Evolutionary conservation across 345 rosid species (phyloP), one percentile per base, ranked within the genome.

Genomic region (Alliaria petiolata): DNA sequence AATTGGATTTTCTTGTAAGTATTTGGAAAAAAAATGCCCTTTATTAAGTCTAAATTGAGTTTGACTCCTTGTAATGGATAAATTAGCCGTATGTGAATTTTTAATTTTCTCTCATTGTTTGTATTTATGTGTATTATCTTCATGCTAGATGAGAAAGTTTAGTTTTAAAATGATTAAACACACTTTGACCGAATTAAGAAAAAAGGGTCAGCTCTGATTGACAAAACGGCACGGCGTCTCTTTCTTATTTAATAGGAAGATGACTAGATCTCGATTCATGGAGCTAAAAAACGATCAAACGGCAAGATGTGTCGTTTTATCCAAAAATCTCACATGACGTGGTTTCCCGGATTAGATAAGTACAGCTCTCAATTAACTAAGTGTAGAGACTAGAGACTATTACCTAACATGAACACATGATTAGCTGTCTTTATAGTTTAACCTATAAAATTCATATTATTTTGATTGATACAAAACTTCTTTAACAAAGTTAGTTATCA

Each of bases 161-260:
- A 20, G 33, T 15, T 25, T 4, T 1, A 13, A 50, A 60, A 19
- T 40, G 2, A 22, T 22, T 22, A 22, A 22, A 22, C 25, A 22
- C 25, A 22, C 25, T 22, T 3, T 22, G 25, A 22, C 33, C 33
- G 14, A 35, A 28, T 22, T 5, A 16, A 16, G 12, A 38, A 7
- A n/a, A 9, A 25, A 52, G 28, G 3, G 58, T 54, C 51, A 38
- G 33, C 60, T 28, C 3, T 47, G 44, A 19, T 39, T 50, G 33
- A 74, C 58, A 36, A 66, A 74, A 67, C 73, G 62, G 72, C 62
- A 50, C 62, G 34, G 42, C 54, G 46, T 20, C 55, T 62, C 30
- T 49, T 40, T 45, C 12, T 45, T 45, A 26, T 55, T 64, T 12
- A 47, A 22, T 15, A 46, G 28, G 8, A 9, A 33, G 31, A 36